Evolutionary conservation across 1,284 basidiomycete genomes (phyloP).

Genomic region (Ceraceosorus bombacis): DNA sequence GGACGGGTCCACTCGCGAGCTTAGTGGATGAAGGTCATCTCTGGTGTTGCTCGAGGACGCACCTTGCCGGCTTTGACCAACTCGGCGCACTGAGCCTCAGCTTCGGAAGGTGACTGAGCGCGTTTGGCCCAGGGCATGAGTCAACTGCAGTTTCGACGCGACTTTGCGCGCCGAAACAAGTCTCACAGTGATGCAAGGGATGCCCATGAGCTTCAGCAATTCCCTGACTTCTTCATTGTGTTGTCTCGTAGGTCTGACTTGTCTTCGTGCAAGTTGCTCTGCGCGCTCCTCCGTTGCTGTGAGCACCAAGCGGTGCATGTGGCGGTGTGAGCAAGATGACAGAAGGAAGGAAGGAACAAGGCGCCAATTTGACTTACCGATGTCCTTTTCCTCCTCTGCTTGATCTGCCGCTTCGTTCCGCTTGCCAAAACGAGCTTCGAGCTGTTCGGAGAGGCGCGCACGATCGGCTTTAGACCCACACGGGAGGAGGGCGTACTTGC

Average conservation of each 20-base stretch:
- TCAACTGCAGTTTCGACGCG: not conserved
- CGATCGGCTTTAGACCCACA: not conserved
- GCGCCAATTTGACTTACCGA: slow-evolving; percentile 2
- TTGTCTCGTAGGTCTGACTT: slow-evolving; percentile 87
- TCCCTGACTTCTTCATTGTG: slow-evolving; percentile 93
- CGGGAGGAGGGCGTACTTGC: no score
- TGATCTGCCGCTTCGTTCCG: slow-evolving; percentile 81
- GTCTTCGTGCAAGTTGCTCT: slow-evolving; percentile 79
- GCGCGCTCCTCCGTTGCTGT: slow-evolving; percentile 63
- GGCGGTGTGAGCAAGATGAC: not conserved
- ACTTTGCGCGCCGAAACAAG: not conserved
- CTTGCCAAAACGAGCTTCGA: slow-evolving; percentile 82
- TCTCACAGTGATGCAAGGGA: slow-evolving; percentile 64
- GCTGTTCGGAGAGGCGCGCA: slow-evolving; percentile 52
- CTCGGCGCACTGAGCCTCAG: slow-evolving; percentile 97
- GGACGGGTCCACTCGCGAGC: slow-evolving; percentile 1
- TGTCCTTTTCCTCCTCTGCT: slow-evolving; percentile 5
- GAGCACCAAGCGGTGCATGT: not conserved
- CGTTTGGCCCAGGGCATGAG: not conserved
- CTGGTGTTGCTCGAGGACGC: not conserved
- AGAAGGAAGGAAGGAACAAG: not conserved
- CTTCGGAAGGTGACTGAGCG: slow-evolving; percentile 75
- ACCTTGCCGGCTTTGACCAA: slow-evolving; percentile 86
- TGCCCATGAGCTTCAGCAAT: slow-evolving; percentile 88
- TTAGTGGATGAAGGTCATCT: not conserved